Evolutionary conservation across 352 stramenopile genomes (phyloP), one percentile per base, ranked within the genome.

Genomic region (Phytophthora fragariaefolia): DNA sequence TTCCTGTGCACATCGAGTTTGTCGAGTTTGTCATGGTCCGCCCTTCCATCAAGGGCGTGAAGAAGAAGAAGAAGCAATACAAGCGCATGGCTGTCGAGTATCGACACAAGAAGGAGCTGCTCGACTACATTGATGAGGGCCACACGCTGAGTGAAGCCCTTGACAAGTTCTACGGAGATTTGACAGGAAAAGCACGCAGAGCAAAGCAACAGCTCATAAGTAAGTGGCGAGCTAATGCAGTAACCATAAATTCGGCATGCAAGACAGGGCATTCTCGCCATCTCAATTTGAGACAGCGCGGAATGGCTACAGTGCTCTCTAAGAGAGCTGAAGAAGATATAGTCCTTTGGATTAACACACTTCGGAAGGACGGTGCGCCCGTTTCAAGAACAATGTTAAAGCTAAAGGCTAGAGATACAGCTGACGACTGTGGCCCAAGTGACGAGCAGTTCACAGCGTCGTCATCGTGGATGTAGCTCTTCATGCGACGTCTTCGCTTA

Each of bases 31-130:
- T 12, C 24, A 53, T 40, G 46, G 46, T 38, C 24, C 46, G 46
- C 46, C 24, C 45, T 38, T 40, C 46, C 46, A 53, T 40, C 26
- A 53, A 53, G 24, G 46, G 24, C 24, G 26, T 26, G 46, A 53
- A 53, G 46, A 53, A 26, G 46, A 53, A 53, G 46, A 53, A 9
- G 26, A 53, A 53, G 46, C 24, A 53, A 53, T 53, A 51, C n/a
- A n/a, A n/a, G n/a, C n/a, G n/a, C n/a, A n/a, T 47, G 6, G 40
- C 40, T 9, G 40, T 47, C 2, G 40, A 47, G 17, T 47, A 47
- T 20, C 3, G 13, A 23, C 40, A 47, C 40, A 47, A 47, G 15
- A 22, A 50, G 13, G 22, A 30, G 18, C 6, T 50, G 18, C 20
- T 50, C 6, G 43, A 50, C 20, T 50, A 50, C 13, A 10, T 50